Conservation (phyloP, 208 protist genomes). For the Trypanosoma platydactyli region DNA sequence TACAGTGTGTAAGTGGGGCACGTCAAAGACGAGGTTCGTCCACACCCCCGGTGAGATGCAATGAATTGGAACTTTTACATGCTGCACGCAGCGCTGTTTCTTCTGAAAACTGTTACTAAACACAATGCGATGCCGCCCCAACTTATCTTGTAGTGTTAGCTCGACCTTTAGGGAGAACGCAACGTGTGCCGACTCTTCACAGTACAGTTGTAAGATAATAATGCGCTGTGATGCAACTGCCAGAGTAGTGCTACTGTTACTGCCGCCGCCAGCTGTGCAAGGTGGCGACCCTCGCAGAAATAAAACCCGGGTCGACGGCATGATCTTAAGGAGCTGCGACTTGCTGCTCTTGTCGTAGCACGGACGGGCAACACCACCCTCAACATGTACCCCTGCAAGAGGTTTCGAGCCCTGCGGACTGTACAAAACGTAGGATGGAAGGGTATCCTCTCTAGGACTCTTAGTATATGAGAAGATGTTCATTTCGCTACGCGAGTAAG, state of each 20-base stretch:
- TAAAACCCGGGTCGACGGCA: constrained; percentile 41
- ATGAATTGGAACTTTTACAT: constrained; percentile 59
- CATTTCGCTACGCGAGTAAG: constrained; percentile 1
- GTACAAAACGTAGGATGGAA: constrained; percentile 63
- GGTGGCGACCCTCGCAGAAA: constrained; percentile 37
- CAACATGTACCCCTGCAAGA: constrained; percentile 49
- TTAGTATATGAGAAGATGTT: constrained; percentile 1
- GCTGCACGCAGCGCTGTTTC: constrained; percentile 47
- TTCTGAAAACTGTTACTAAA: constrained; percentile 43
- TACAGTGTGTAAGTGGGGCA: constrained; percentile 36
- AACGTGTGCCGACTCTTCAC: constrained; percentile 20
- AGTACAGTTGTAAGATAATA: constrained; percentile 64
- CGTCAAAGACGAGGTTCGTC: constrained; percentile 68
- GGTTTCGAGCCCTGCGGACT: constrained; percentile 75
- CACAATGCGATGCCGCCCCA: constrained; percentile 36
- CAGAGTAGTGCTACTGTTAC: neutral
- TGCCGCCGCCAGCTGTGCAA: neutral
- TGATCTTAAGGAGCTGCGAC: constrained; percentile 75
- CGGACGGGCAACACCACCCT: constrained; percentile 29
- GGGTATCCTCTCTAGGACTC: constrained; percentile 16
- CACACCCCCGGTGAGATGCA: constrained; percentile 54
- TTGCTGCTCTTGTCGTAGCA: constrained; percentile 66
- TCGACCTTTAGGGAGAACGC: constrained; percentile 26
- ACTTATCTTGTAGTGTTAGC: constrained; percentile 30
- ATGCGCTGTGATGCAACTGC: constrained; percentile 34